phyloP scores from a whole-genome alignment of 192 early-diverging fungal genomes.

The Entomortierella chlamydospora region DNA sequence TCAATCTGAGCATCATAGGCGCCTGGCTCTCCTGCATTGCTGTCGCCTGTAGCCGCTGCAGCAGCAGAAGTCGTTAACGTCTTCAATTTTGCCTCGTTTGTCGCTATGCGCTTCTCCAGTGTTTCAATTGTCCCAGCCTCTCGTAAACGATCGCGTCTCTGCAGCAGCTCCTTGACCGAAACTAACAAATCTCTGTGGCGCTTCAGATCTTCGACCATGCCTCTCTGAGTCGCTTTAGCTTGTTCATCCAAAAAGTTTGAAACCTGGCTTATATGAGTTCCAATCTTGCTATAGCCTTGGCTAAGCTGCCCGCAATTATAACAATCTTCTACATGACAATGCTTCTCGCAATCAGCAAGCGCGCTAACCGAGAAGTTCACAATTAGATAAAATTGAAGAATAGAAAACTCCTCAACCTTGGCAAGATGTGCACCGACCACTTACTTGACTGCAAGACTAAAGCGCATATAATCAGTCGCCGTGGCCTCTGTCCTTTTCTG shows the following conservation, averaged over 20 bases:
- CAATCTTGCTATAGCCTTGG: slow-evolving; percentile 51
- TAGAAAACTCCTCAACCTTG: no score
- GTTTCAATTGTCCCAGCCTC: slow-evolving; percentile 52
- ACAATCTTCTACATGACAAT: slow-evolving; percentile 68
- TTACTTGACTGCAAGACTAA: slow-evolving; percentile 69
- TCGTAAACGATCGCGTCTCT: slow-evolving; percentile 61
- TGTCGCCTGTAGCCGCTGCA: slow-evolving; percentile 3
- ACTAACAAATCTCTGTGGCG: slow-evolving; percentile 71
- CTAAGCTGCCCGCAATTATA: slow-evolving; percentile 61
- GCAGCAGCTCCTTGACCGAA: slow-evolving; percentile 63
- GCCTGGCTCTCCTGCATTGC: slow-evolving; percentile 1
- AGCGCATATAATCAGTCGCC: slow-evolving; percentile 68
- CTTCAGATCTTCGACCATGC: slow-evolving; percentile 74
- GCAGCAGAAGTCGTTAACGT: background rate
- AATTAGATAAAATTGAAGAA: no score
- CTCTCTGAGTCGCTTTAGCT: slow-evolving; percentile 58
- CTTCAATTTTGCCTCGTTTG: slow-evolving; percentile 57
- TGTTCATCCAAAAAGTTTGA: slow-evolving; percentile 50
- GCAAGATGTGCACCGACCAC: background rate
- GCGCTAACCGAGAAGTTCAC: no score
- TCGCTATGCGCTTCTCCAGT: slow-evolving; percentile 62
- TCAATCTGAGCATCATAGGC: slow-evolving; percentile 28
- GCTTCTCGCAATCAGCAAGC: slow-evolving; percentile 61
- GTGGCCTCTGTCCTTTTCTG: slow-evolving; percentile 69
- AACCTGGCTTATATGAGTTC: slow-evolving; percentile 34